Percentiles rank a stretch among this genome's conserved stretches.
These are phyloP conservation scores for Mycena floridula DNA, from an alignment of 768 basidiomycete genomes.

Conservation along the genomic window DNA sequence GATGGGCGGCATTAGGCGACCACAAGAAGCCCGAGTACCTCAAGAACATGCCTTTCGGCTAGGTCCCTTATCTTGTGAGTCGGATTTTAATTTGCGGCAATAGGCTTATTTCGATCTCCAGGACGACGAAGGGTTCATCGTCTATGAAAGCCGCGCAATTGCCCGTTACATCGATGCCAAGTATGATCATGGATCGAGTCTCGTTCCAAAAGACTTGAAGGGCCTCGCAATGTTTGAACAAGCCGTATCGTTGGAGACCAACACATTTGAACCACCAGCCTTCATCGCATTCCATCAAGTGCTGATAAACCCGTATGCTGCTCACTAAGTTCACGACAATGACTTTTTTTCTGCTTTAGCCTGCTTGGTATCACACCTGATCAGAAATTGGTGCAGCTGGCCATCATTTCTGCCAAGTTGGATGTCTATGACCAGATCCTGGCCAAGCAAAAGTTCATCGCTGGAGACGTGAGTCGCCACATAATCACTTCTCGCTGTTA, in stretches of 20 bases:
- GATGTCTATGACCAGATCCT: conserved; percentile 50
- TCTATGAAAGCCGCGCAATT: conserved; percentile 63
- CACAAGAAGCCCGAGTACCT: conserved; percentile 41
- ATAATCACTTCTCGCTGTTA: background rate
- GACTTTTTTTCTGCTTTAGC: background rate
- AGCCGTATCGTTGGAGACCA: conserved; percentile 43
- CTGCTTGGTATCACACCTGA: conserved; percentile 19
- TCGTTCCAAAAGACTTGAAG: conserved; percentile 46
- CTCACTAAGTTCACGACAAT: background rate
- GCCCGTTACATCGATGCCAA: conserved; percentile 51
- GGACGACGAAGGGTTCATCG: conserved; percentile 54
- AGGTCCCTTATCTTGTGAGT: conserved; percentile 50
- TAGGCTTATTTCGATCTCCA: conserved; percentile 11
- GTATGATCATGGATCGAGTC: conserved; percentile 42
- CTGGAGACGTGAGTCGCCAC: conserved; percentile 42
- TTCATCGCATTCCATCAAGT: conserved; percentile 37
- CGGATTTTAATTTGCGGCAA: background rate
- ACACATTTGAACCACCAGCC: conserved; percentile 42
- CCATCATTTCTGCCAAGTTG: conserved; percentile 25
- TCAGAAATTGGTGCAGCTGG: conserved; percentile 22
- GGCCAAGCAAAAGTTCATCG: conserved; percentile 46
- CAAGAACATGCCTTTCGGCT: conserved; percentile 57
- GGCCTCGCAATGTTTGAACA: conserved; percentile 37
- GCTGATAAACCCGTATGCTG: conserved; percentile 42
- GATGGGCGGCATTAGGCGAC: too few species aligned